These are phyloP conservation scores for Chrysoporthe austroafricana DNA, from an alignment of 2,329 filamentous ascomycete genomes.

Conservation along the genomic window DNA sequence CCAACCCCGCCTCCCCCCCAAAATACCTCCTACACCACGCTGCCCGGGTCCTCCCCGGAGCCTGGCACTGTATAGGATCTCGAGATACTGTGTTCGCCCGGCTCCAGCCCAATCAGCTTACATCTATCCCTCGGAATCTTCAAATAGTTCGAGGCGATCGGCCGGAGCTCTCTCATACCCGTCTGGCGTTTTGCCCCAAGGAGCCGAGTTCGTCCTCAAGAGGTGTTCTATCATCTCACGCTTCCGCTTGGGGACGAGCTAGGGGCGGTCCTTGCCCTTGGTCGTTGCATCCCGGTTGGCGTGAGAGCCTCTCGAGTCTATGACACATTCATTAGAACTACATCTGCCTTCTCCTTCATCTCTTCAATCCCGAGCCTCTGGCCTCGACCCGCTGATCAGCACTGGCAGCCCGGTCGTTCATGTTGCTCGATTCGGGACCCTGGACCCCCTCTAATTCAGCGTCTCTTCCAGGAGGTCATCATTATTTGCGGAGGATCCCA, in stretches of 20 bases:
- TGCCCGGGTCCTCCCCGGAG: background rate
- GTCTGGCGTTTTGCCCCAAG: background rate
- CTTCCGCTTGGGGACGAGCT: background rate
- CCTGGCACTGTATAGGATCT: background rate
- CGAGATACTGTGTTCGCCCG: background rate
- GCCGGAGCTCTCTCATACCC: background rate
- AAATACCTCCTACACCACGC: no score
- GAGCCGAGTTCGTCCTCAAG: background rate
- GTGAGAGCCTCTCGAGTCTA: constrained; percentile 20
- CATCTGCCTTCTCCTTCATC: background rate
- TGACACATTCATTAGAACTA: constrained; percentile 23
- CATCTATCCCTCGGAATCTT: background rate
- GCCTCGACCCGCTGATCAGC: background rate
- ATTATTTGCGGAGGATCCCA: background rate
- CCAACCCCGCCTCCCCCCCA: no score
- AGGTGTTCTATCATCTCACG: background rate
- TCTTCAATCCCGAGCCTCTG: background rate
- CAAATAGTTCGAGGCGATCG: background rate
- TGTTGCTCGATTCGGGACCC: background rate
- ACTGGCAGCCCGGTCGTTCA: background rate
- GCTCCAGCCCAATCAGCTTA: background rate
- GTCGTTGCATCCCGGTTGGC: constrained; percentile 21
- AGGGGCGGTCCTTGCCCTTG: background rate
- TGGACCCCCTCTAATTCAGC: background rate
- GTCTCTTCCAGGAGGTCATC: background rate